phyloP scores from a whole-genome alignment of 257 asterid species.

The Solanum rostratum region DNA sequence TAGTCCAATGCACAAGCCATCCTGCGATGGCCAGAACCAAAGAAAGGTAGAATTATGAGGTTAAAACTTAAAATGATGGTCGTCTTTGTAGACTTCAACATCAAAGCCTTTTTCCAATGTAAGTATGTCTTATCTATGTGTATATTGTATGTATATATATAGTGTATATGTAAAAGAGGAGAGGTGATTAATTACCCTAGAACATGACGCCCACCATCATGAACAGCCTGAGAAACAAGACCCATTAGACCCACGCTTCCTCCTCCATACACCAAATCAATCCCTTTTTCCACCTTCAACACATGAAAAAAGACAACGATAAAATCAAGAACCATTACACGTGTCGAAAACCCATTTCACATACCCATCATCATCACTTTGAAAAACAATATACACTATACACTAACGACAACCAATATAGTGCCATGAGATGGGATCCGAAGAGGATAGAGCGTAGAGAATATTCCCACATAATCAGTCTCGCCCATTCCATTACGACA shows the following conservation, averaged over 20 bases:
- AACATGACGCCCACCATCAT: slow-evolving; percentile 98
- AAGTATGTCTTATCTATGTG: neutral
- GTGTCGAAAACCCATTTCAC: slow-evolving; percentile 18
- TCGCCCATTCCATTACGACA: neutral
- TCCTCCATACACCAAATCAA: slow-evolving; percentile 97
- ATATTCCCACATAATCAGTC: too few species aligned
- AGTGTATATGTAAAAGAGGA: neutral
- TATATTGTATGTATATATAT: neutral
- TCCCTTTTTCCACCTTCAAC: slow-evolving; percentile 73
- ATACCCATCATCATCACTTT: neutral
- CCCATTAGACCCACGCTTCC: slow-evolving; percentile 99
- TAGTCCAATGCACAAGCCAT: neutral
- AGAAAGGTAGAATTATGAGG: slow-evolving; percentile 14
- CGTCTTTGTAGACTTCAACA: slow-evolving; percentile 14
- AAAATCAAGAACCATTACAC: slow-evolving; percentile 18
- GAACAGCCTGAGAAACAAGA: slow-evolving; percentile 98
- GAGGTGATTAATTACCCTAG: slow-evolving; percentile 47
- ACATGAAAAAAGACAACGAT: neutral
- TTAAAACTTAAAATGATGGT: slow-evolving; percentile 28
- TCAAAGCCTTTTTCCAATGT: neutral
- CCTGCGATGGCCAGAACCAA: neutral
- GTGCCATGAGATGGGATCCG: too few species aligned
- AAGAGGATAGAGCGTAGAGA: too few species aligned
- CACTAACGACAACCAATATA: too few species aligned
- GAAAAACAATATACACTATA: neutral